Evolutionary conservation across 2,329 filamentous ascomycete species (phyloP).

Genomic region (Clonostachys rhizophaga): DNA sequence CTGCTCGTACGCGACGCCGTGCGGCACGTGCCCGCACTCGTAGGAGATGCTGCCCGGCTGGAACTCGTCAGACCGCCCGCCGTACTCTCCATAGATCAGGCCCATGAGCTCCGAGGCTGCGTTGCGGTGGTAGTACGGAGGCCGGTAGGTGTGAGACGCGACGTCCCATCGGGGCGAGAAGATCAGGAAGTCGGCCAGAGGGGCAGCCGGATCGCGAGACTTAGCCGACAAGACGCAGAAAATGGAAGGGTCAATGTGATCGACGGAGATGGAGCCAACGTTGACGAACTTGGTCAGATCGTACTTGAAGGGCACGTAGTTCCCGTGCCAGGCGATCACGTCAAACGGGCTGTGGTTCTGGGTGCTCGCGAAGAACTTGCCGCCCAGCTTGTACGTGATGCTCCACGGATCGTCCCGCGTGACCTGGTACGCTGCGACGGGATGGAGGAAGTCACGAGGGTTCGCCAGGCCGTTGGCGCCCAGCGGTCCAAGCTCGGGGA

Average conservation of each 20-base stretch:
- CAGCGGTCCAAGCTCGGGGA: conserved; percentile 64
- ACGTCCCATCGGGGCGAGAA: conserved; percentile 65
- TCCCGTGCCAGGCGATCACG: conserved; percentile 63
- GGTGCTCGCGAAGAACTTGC: conserved; percentile 50
- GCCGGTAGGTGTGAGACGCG: conserved; percentile 55
- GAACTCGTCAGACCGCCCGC: conserved; percentile 29
- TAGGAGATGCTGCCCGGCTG: conserved; percentile 38
- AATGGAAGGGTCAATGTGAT: conserved; percentile 64
- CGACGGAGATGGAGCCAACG: conserved; percentile 51
- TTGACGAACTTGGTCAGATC: conserved; percentile 58
- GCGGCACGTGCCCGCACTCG: conserved; percentile 35
- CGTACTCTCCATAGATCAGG: conserved; percentile 48
- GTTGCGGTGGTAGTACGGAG: conserved; percentile 63
- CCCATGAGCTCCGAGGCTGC: conserved; percentile 54
- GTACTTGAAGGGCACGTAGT: conserved; percentile 65
- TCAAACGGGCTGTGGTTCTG: conserved; percentile 62
- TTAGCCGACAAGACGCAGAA: conserved; percentile 61
- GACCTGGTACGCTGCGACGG: conserved; percentile 45
- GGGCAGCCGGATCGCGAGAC: conserved; percentile 45
- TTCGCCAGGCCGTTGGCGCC: conserved; percentile 65
- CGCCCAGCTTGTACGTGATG: conserved; percentile 52
- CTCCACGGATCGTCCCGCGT: conserved; percentile 20
- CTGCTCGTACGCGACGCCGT: conserved; percentile 39
- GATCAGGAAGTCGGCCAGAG: conserved; percentile 60
- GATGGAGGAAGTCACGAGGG: conserved; percentile 64